Evolutionary conservation across 176 grass and related monocot species (phyloP), one percentile per base, ranked within the genome.

Genomic region (Tuctoria greenei): DNA sequence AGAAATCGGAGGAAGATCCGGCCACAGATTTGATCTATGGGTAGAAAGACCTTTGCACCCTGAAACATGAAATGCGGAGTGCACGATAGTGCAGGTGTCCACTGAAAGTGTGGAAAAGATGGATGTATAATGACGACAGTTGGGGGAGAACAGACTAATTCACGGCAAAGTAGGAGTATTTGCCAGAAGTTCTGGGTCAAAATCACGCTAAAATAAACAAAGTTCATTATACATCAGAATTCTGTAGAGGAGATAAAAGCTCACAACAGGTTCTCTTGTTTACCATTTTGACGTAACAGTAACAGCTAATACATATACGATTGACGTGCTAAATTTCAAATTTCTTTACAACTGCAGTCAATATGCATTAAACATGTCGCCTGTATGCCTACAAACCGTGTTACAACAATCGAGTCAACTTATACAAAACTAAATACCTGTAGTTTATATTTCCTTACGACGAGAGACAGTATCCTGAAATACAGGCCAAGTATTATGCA

Each of bases 331-430:
- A 15, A 61, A 47, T 47, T 3, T 69, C 42, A 54, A 38, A 54
- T 49, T 21, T 49, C 15, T 61, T 4, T 37, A 67, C 28, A 68
- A 44, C 28, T 35, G 39, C n/a, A 66, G 20, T 86, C 44, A 69
- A 56, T 81, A n/a, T 76, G 64, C 57, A 76, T 21, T 47, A 56
- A 77, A 12, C 50, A 38, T 72, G 17, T 60, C 6, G 5, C 50
- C 8, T 9, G 44, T 71, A 54, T 56, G 39, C 4, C 20, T 55
- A 70, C 21, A 56, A 28, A 50, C 25, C 68, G 5, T 43, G 25
- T 69, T 55, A 62, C 36, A 54, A 21, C 21, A 51, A 10, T 17
- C 38, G 55, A 80, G 27, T 55, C 39, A 51, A 56, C 57, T 81
- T 81, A 46, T 35, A 76, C 12, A 75, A 28, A 76, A 49, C 7